Evolutionary conservation across 345 rosid species (phyloP), one percentile per base, ranked within the genome.

Genomic region (Cardamine resedifolia): DNA sequence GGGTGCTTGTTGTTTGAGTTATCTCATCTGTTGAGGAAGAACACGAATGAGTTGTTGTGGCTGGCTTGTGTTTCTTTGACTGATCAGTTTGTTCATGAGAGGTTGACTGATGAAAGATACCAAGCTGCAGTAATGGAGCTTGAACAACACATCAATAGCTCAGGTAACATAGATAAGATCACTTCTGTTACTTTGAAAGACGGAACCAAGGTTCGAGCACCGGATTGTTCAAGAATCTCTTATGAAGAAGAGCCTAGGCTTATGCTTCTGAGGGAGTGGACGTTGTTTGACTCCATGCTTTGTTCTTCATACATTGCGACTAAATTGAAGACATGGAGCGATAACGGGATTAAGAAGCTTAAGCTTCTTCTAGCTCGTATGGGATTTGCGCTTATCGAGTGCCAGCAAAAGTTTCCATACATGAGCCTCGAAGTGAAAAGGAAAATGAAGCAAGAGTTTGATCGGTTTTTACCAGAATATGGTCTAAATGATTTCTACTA

Each of bases 71-170:
- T 95, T 76, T 88, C 98, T 0, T 77, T 91, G 66, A 85, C 99
- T 39, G 98, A 92, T 82, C 99, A 95, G 80, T 92, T 95, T 66
- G 94, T 92, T 50, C 97, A 95, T 14, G 98, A 90, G 86, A 86
- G 96, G 79, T 64, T 95, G 43, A 90, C 98, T 3, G 97, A 90
- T 74, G 98, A 95, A 80, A 88, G 99, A 87, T 95, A 92, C 68
- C 91, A 87, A 78, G 97, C 88, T 57, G 96, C 96, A 15, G 96
- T 92, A 33, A 95, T 90, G 96, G 99, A 90, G 88, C 98, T 95
- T 64, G 97, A 95, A 80, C 96, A 95, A 66, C 97, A 91, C 43
- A 88, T 91, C 59, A 90, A 86, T 66, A 85, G 94, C 73, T 83
- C 86, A 0, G 94, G 97, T 43, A 95, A 90, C 75, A 77, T 90